Percentiles rank a stretch among this genome's conserved stretches.
These are phyloP conservation scores for Cymbidium sinense DNA, from an alignment of 106 monocot genomes.

Conservation along the genomic window DNA sequence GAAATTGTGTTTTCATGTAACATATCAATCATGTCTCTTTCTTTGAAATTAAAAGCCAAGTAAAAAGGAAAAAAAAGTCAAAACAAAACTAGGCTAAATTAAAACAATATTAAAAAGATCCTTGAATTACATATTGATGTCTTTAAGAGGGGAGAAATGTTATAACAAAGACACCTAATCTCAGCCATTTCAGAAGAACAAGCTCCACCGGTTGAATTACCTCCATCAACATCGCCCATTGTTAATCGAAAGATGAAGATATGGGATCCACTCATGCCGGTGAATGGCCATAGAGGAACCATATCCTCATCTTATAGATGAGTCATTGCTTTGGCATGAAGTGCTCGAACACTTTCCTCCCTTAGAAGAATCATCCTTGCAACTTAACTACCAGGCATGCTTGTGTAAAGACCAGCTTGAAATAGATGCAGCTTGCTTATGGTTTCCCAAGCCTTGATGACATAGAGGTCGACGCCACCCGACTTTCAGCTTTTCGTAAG, in stretches of 20 bases:
- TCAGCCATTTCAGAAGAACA: constrained; percentile 5
- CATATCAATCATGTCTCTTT: too few relatives aligned
- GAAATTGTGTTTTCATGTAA: too few relatives aligned
- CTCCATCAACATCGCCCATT: constrained; percentile 6
- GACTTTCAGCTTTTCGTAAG: constrained; percentile 70
- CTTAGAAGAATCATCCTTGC: constrained; percentile 19
- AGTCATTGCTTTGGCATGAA: constrained; percentile 63
- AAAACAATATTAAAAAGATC: background rate
- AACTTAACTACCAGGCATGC: constrained; percentile 6
- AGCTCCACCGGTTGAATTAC: constrained; percentile 3
- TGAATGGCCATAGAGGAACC: constrained; percentile 46
- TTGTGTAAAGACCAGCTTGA: background rate
- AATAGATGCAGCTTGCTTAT: background rate
- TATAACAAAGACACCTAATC: background rate
- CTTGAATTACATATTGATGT: background rate
- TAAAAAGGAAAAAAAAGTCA: too few relatives aligned
- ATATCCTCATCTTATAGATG: constrained; percentile 22
- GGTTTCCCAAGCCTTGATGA: constrained; percentile 46
- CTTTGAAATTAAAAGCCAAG: too few relatives aligned
- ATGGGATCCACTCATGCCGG: constrained; percentile 25
- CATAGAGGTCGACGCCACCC: constrained; percentile 42
- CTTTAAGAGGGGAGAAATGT: too few relatives aligned
- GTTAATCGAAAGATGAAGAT: constrained; percentile 12
- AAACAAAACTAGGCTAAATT: background rate
- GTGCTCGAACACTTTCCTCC: constrained; percentile 44